These are phyloP conservation scores for Zarea fungicola DNA, from an alignment of 2,329 filamentous ascomycete genomes.

Conservation along the genomic window DNA sequence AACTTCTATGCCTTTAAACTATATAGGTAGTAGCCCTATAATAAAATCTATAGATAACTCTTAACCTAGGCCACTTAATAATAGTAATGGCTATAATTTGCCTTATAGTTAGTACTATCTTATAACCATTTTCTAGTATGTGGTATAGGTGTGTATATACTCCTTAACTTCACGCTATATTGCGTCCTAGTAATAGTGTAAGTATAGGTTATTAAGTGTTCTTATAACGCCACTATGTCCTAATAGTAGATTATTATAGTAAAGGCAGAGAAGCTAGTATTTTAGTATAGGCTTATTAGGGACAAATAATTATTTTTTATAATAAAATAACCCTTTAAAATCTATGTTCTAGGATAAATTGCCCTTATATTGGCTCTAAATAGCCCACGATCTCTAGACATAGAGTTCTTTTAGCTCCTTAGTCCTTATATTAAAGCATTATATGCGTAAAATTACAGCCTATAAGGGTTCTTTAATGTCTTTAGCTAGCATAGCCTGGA, in stretches of 20 bases:
- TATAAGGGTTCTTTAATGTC: neutral
- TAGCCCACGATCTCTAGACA: neutral
- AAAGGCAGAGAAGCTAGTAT: constrained; percentile 3
- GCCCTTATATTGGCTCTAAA: neutral
- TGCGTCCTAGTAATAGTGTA: constrained; percentile 1
- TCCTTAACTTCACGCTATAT: constrained; percentile 2
- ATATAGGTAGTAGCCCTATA: constrained; percentile 3
- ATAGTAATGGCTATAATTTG: neutral
- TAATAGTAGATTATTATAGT: constrained; percentile 12
- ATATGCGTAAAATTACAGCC: neutral
- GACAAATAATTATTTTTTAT: neutral
- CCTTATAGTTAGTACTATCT: neutral
- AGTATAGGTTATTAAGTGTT: neutral
- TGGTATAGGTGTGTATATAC: neutral
- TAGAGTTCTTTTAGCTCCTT: neutral
- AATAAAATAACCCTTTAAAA: neutral
- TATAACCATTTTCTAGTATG: neutral
- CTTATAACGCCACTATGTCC: neutral
- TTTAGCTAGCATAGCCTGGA: neutral
- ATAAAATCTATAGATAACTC: constrained; percentile 8
- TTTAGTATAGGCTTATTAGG: neutral
- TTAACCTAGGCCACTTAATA: neutral
- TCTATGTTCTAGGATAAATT: neutral
- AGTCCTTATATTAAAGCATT: neutral
- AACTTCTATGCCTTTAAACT: neutral